Percentiles rank a stretch among this genome's conserved stretches.
Conservation (phyloP, 108 stramenopile genomes). For the Schizochytrium sp. region DNA sequence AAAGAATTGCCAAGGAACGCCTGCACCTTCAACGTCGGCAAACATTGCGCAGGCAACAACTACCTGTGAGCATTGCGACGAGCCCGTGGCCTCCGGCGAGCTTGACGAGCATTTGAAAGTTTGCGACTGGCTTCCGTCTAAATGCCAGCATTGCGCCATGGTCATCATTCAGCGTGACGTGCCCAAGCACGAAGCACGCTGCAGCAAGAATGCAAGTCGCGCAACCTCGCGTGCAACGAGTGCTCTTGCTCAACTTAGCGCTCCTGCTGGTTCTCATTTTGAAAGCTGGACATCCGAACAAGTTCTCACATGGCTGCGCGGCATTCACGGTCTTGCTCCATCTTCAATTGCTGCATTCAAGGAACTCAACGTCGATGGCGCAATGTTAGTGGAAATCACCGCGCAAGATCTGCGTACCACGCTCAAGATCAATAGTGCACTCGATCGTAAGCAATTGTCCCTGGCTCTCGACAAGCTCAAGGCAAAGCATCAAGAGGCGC, state of each 20-base stretch:
- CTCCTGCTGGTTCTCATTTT: not conserved
- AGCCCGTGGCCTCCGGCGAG: not conserved
- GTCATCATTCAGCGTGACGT: slow-evolving; percentile 11
- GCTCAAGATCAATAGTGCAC: not conserved
- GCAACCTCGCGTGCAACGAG: not conserved
- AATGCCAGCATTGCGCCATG: not conserved
- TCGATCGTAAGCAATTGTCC: not conserved
- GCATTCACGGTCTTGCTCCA: not conserved
- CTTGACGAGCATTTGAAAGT: not conserved
- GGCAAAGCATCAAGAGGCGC: not conserved
- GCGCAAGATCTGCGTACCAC: not conserved
- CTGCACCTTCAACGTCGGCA: not conserved
- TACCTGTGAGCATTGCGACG: not conserved
- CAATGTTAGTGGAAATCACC: not conserved
- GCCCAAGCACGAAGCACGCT: not conserved
- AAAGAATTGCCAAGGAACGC: not conserved
- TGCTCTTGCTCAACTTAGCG: not conserved
- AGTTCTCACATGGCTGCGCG: not conserved
- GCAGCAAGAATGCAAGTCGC: not conserved
- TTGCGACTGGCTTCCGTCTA: not conserved
- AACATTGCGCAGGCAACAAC: not conserved
- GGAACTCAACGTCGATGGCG: not conserved
- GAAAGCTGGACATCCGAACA: not conserved
- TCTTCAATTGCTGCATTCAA: not conserved
- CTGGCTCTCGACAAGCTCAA: not conserved